Evolutionary conservation across 768 basidiomycete genomes (phyloP), one percentile per base, ranked within the genome.

Genomic region (Psilocybe subaeruginosa): DNA sequence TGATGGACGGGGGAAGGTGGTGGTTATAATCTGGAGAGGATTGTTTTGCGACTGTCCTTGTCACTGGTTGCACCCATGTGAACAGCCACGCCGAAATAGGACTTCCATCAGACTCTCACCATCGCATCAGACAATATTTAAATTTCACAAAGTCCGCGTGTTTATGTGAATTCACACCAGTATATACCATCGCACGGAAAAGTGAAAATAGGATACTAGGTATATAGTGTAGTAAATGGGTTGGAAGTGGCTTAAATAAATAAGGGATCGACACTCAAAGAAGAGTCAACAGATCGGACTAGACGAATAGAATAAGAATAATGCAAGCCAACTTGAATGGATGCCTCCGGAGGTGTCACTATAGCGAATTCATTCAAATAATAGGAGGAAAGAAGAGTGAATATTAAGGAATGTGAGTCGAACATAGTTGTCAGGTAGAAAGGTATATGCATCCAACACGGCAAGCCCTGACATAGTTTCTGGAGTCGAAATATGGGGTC

Each of bases 11-110:
- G 56, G 59, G 64, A 56, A 63, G 61, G 65, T 65, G 66, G 65
- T 68, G 66, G 64, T 70, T 67, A 68, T 66, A 68, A 65, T 68
- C 60, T 65, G 67, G 66, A 58, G 65, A 50, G 65, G 66, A 66
- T 69, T 68, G 66, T 69, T 71, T 67, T 66, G 63, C 67, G 61
- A 65, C 64, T 68, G 70, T 65, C 57, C 68, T 53, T 63, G 56
- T 59, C 62, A 58, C 56, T 54, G 60, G 64, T 58, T 46, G 59
- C 49, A 17, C 47, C 64, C 66, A 69, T 69, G 66, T 69, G 66
- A 67, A 68, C 61, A 53, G 31, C 31, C 31, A 54, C 39, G 58
- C 59, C 47, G 33, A 61, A 67, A 56, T 31, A 31, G 64, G 35
- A 66, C 46, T 47, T 41, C 46, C 65, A 65, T 57, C 56, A 58